phyloP scores from a whole-genome alignment of 768 basidiomycete genomes.

The Trametes cubensis region DNA sequence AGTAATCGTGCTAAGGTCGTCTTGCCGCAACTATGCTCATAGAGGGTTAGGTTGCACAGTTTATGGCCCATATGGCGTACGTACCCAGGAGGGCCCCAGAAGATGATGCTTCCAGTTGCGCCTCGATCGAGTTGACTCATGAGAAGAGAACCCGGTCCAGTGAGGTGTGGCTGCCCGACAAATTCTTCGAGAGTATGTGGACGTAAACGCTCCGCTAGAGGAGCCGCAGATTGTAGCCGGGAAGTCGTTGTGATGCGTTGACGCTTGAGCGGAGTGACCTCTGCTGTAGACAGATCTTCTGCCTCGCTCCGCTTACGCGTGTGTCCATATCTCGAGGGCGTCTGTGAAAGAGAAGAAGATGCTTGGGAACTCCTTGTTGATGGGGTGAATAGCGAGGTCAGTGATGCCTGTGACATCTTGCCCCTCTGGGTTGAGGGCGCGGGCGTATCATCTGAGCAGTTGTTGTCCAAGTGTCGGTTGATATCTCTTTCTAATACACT shows the following conservation, averaged over 20 bases:
- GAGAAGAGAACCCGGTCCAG: slow-evolving; percentile 58
- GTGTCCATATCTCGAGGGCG: slow-evolving; percentile 8
- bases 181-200: slow-evolving; percentile 66
- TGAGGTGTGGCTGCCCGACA: slow-evolving; percentile 71
- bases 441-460: slow-evolving; percentile 25
- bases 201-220: slow-evolving; percentile 74
- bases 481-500: slow-evolving; percentile 29
- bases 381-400: slow-evolving; percentile 29
- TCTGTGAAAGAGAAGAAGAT: slow-evolving; percentile 7
- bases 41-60: not conserved
- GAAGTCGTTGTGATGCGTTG: slow-evolving; percentile 11
- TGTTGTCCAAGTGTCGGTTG: slow-evolving; percentile 33
- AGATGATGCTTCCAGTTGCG: slow-evolving; percentile 60
- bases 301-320: slow-evolving; percentile 27
- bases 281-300: slow-evolving; percentile 7
- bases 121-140: slow-evolving; percentile 52
- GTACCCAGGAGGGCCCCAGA: slow-evolving; percentile 80
- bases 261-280: slow-evolving; percentile 14
- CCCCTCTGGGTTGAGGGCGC: slow-evolving; percentile 2
- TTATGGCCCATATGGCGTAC: slow-evolving; percentile 6
- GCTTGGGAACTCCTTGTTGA: slow-evolving; percentile 1
- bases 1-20: slow-evolving; percentile 77
- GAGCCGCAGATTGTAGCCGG: slow-evolving; percentile 42
- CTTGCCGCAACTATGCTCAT: slow-evolving; percentile 58
- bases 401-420: slow-evolving; percentile 23